Conservation (phyloP, 306 rosid genomes). For the Casuarina equisetifolia region DNA sequence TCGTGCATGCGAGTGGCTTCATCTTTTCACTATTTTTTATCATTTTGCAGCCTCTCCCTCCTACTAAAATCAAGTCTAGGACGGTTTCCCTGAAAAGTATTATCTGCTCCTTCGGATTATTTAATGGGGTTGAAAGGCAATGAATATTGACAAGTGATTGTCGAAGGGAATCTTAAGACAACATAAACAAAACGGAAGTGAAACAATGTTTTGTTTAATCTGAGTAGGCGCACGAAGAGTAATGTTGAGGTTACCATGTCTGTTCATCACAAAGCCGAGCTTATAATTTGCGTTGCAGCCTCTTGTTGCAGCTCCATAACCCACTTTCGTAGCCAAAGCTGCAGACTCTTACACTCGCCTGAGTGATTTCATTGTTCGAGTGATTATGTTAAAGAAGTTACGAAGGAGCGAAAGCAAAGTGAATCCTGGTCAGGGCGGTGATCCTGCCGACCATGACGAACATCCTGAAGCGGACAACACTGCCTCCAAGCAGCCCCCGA, state of each 20-base stretch:
- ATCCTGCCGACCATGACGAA: slow-evolving; percentile 9
- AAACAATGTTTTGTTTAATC: not conserved
- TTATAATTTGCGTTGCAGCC: slow-evolving; percentile 32
- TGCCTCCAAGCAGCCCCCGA: slow-evolving; percentile 23
- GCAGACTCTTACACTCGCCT: slow-evolving; percentile 57
- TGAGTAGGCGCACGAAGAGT: not conserved
- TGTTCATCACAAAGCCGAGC: slow-evolving; percentile 11
- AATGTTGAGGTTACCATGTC: slow-evolving; percentile 2
- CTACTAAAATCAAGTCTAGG: no score
- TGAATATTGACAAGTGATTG: not conserved
- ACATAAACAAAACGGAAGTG: not conserved
- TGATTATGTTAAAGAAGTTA: slow-evolving; percentile 35
- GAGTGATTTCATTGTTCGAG: slow-evolving; percentile 48
- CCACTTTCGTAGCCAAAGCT: slow-evolving; percentile 23
- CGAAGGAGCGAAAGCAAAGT: slow-evolving; percentile 36
- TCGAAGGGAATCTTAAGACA: not conserved
- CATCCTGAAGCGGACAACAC: slow-evolving; percentile 22
- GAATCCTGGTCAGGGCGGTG: slow-evolving; percentile 27
- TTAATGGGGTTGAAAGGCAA: not conserved
- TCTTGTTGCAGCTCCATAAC: slow-evolving; percentile 41
- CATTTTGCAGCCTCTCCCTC: not conserved
- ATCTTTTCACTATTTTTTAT: not conserved
- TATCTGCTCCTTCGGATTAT: no score
- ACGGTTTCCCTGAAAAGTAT: no score
- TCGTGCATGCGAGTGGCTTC: not conserved